These are phyloP conservation scores for Aspergillus quadricinctus DNA, from an alignment of 2,329 filamentous ascomycete species.

Conservation along the genomic window DNA sequence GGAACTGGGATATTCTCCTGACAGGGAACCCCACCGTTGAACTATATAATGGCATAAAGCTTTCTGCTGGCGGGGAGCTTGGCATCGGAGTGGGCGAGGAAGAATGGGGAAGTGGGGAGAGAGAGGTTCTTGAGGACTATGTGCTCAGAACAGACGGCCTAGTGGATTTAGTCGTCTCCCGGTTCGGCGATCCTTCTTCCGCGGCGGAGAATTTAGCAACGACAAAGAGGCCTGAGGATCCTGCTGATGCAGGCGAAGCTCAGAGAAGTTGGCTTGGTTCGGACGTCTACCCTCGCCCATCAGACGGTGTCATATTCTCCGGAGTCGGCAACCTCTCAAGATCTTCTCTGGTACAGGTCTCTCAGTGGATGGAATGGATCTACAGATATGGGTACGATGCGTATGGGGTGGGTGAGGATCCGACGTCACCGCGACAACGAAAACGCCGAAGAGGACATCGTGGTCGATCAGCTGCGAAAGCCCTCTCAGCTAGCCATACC, in stretches of 20 bases:
- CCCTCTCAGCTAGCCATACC: slow-evolving; percentile 1
- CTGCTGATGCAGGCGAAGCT: slow-evolving; percentile 15
- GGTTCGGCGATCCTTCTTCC: slow-evolving; percentile 63
- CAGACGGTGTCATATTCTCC: slow-evolving; percentile 83
- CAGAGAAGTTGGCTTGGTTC: slow-evolving; percentile 67
- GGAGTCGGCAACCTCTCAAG: slow-evolving; percentile 71
- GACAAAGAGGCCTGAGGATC: slow-evolving; percentile 12
- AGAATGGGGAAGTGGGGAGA: slow-evolving; percentile 86
- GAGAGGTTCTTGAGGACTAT: slow-evolving; percentile 89
- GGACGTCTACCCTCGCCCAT: slow-evolving; percentile 61
- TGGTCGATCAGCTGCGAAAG: slow-evolving; percentile 14
- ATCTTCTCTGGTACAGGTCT: slow-evolving; percentile 66
- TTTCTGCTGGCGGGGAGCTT: slow-evolving; percentile 85
- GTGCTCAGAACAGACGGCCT: slow-evolving; percentile 75
- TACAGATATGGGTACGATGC: slow-evolving; percentile 79
- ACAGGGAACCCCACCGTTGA: slow-evolving; percentile 81
- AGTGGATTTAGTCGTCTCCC: slow-evolving; percentile 80
- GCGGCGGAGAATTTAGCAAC: slow-evolving; percentile 19
- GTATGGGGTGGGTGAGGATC: slow-evolving; percentile 79
- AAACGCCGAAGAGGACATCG: slow-evolving; percentile 31
- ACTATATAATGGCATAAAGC: slow-evolving; percentile 77
- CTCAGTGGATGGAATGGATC: slow-evolving; percentile 83
- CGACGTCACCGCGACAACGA: slow-evolving; percentile 58
- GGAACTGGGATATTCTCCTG: slow-evolving; percentile 79
- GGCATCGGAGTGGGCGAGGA: slow-evolving; percentile 94